Evolutionary conservation across 1,139 yeast species (phyloP).

Genomic region (Blastobotrys proliferans): DNA sequence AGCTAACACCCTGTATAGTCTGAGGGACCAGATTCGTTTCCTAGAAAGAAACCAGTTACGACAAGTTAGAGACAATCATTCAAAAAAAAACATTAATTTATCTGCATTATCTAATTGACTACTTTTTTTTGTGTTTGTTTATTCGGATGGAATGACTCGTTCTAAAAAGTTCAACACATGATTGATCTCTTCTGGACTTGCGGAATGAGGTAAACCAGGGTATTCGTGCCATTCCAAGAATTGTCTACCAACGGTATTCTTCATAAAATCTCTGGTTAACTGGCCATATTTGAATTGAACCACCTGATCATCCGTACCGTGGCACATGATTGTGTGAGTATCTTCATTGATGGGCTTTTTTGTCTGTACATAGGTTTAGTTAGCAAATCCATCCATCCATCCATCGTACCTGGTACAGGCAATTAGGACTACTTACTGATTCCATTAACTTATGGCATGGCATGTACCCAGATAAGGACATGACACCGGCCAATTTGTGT

Average conservation of each 20-base stretch:
- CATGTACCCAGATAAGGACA: constrained; percentile 75
- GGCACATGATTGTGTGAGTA: constrained; percentile 86
- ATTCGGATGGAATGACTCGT: constrained; percentile 2
- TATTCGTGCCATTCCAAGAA: constrained; percentile 57
- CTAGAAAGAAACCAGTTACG: constrained; percentile 10
- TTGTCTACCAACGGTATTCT: constrained; percentile 49
- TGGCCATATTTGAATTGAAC: constrained; percentile 50
- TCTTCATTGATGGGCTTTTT: constrained; percentile 41
- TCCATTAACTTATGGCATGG: constrained; percentile 48
- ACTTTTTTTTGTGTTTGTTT: not conserved
- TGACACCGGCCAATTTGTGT: constrained; percentile 69
- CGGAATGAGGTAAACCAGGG: constrained; percentile 61
- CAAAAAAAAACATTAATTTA: not conserved
- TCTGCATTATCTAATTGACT: not conserved
- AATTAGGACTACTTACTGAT: constrained; percentile 21
- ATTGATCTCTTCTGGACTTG: constrained; percentile 59
- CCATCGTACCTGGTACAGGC: too few relatives aligned
- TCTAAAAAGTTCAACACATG: constrained; percentile 55
- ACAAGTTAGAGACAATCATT: constrained; percentile 1
- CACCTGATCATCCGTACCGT: constrained; percentile 75
- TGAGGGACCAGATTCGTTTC: constrained; percentile 8
- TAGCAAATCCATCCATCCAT: too few relatives aligned
- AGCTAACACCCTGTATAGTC: constrained; percentile 2
- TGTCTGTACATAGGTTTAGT: too few relatives aligned
- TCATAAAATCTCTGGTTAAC: constrained; percentile 37